Percentiles rank a stretch among this genome's conserved stretches.
Conservation (phyloP, 139 green algal genomes). For the Volvox reticuliferus region DNA sequence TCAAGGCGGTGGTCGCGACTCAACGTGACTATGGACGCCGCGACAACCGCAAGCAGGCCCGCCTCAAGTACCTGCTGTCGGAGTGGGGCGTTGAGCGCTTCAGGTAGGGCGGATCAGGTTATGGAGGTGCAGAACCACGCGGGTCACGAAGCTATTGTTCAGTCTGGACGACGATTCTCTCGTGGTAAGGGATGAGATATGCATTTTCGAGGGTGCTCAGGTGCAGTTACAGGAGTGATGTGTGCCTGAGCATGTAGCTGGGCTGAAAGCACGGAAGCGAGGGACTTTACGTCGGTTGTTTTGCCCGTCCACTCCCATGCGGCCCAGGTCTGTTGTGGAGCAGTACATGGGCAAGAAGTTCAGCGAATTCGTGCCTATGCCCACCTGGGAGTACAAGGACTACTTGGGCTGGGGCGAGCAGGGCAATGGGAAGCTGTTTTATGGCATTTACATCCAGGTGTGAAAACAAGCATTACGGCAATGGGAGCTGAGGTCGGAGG, state of each 20-base stretch:
- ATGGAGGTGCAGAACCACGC: not conserved
- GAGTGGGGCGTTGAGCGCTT: constrained; percentile 98
- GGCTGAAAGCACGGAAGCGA: too few relatives aligned
- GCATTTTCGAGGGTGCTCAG: too few relatives aligned
- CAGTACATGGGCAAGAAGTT: constrained; percentile 99
- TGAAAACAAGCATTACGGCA: too few relatives aligned
- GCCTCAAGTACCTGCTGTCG: constrained; percentile 98
- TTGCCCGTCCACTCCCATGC: too few relatives aligned
- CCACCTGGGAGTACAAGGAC: constrained; percentile 94
- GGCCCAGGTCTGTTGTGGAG: constrained; percentile 84
- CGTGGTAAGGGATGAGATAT: too few relatives aligned
- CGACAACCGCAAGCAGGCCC: constrained; percentile 95
- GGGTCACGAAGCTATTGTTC: too few relatives aligned
- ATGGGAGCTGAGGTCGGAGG: too few relatives aligned
- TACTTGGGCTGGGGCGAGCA: constrained; percentile 99
- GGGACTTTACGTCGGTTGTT: too few relatives aligned
- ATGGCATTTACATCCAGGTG: constrained; percentile 93
- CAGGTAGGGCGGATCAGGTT: constrained; percentile 49
- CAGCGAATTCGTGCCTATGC: constrained; percentile 89
- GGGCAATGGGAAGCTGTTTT: constrained; percentile 90
- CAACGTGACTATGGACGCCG: constrained; percentile 98
- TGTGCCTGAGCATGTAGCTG: too few relatives aligned
- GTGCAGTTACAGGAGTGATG: too few relatives aligned
- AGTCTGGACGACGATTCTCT: too few relatives aligned
- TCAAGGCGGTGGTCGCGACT: constrained; percentile 94